Base-by-base conservation (phyloP, 345 rosid species). In the Crucihimalaya himalaica region DNA sequence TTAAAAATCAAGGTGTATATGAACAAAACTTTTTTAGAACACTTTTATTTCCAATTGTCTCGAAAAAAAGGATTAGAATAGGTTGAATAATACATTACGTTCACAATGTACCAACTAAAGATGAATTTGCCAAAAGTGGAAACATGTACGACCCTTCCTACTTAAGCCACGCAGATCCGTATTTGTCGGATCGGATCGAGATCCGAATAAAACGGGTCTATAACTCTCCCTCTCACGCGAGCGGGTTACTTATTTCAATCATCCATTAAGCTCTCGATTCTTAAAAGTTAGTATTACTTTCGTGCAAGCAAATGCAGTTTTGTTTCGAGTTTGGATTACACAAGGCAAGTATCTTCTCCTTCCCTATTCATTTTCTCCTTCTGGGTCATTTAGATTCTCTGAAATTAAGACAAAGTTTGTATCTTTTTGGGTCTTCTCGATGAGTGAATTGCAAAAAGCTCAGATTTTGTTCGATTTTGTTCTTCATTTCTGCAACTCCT, bases 311-410 rank as follows among this genome's bases (percentile, higher is more conserved):
- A 74, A 74, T 74, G 73, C 78, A 58, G 73, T 58, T 68, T 69
- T 16, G 72, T 59, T 60, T 54, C 8, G 65, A 63, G 29, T 67
- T 71, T 56, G 63, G 66, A 43, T 53, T 56, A 56, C 66, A 31
- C 67, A 50, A 81, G 85, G 83, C 81, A 79, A 67, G 82, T 74
- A 50, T 40, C 76, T 63, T 47, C 71, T 34, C 48, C 23, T 48
- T 35, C 57, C 16, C 42, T 10, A 52, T 21, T 45, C 42, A 5
- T 63, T 47, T 32, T 55, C 63, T 73, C 65, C 5, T 55, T 25
- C 43, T 56, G 53, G 59, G 66, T 66, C 64, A 25, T 42, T 54
- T 32, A 4, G 7, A 42, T 42, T 12, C 54, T 72, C 1, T 51
- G 15, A 14, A 20, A 8, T 72, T 40, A 16, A 14, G 9, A 27